A percentile compares a stretch with the other conserved stretches of the same genome.
Evolutionary conservation across 1,284 basidiomycete species (phyloP).

Genomic region (Puccinia novopanici): DNA sequence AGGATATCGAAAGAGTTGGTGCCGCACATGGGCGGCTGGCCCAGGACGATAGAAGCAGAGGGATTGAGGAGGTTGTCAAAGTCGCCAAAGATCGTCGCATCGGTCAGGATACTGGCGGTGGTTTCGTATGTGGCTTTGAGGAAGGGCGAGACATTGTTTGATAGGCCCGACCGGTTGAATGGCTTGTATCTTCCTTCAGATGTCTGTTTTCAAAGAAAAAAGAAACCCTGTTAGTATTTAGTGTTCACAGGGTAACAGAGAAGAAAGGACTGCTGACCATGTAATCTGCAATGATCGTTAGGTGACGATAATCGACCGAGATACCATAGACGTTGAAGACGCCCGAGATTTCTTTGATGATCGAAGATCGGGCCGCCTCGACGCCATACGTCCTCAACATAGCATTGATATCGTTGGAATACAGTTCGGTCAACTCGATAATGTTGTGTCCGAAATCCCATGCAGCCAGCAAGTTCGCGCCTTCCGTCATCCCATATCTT

Average conservation of each 20-base stretch:
- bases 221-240: neutral
- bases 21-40: constrained; percentile 76
- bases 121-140: constrained; percentile 98
- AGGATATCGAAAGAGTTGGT: constrained; percentile 75
- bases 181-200: constrained; percentile 96
- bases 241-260: neutral
- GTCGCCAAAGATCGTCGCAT: constrained; percentile 90
- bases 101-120: constrained; percentile 90
- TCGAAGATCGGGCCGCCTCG: constrained; percentile 61
- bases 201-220: constrained; percentile 66
- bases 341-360: constrained; percentile 74
- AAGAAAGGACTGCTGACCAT: constrained; percentile 69
- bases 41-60: constrained; percentile 86
- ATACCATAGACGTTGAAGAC: constrained; percentile 99
- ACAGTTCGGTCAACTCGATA: constrained; percentile 79
- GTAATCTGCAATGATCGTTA: constrained; percentile 97
- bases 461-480: constrained; percentile 86
- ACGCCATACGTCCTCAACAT: constrained; percentile 79
- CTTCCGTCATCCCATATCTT: constrained; percentile 65
- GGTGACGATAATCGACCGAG: constrained; percentile 88
- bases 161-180: constrained; percentile 93
- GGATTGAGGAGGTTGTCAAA: constrained; percentile 87
- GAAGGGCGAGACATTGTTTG: constrained; percentile 84
- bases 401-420: constrained; percentile 94
- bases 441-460: constrained; percentile 82